These are phyloP conservation scores for Cyclotella baltica DNA, from an alignment of 108 stramenopile species.

Conservation along the genomic window DNA sequence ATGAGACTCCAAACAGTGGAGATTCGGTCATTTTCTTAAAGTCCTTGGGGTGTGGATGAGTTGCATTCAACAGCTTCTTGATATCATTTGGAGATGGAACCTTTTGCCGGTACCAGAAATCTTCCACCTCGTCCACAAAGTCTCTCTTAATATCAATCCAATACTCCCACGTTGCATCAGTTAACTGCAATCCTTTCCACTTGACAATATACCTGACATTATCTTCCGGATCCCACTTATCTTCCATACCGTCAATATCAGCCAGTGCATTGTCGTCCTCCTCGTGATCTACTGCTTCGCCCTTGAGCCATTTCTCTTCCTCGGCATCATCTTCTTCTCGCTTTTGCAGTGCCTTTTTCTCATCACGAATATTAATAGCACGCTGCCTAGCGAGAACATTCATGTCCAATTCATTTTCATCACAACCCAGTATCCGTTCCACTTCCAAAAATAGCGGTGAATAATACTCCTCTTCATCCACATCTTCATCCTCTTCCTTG, in stretches of 20 bases:
- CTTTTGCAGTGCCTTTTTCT: constrained; percentile 48
- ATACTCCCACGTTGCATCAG: constrained; percentile 91
- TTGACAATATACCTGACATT: constrained; percentile 89
- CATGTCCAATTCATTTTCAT: constrained; percentile 87
- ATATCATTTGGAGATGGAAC: constrained; percentile 65
- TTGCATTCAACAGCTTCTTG: constrained; percentile 34
- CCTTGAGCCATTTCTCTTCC: constrained; percentile 57
- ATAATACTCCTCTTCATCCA: constrained; percentile 75
- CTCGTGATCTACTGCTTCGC: constrained; percentile 8
- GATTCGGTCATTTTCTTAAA: constrained; percentile 85
- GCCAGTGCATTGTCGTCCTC: neutral
- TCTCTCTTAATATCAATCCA: constrained; percentile 88
- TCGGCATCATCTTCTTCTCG: constrained; percentile 64
- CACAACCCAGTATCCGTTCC: constrained; percentile 84
- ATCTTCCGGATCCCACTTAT: constrained; percentile 89
- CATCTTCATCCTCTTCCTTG: constrained; percentile 31
- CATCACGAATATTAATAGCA: constrained; percentile 64
- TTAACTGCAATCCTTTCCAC: constrained; percentile 83
- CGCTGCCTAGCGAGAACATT: constrained; percentile 80
- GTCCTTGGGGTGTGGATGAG: constrained; percentile 79
- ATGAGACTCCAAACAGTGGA: constrained; percentile 75
- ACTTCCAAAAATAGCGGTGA: constrained; percentile 70
- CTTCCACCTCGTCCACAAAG: constrained; percentile 80
- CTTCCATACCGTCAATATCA: constrained; percentile 28
- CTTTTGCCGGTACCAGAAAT: constrained; percentile 83